Evolutionary conservation across 768 basidiomycete genomes (phyloP).

Genomic region (Collybiopsis confluens): DNA sequence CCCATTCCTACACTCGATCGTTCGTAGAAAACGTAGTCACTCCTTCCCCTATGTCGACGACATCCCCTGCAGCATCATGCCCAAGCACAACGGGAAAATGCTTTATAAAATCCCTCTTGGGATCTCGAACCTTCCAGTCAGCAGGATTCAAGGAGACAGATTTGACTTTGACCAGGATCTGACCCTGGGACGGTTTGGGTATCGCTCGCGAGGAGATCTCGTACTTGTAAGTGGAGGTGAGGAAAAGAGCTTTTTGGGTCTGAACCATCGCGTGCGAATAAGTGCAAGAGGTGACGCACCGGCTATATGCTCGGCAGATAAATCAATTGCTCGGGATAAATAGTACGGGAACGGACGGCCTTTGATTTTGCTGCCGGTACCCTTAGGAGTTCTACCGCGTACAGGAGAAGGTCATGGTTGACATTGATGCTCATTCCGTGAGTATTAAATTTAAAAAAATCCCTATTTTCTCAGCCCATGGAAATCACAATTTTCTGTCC

Average conservation of each 20-base stretch:
- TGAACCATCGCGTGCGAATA: background rate
- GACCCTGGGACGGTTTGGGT: background rate
- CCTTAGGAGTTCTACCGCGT: no score
- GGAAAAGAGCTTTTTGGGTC: background rate
- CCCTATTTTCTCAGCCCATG: no score
- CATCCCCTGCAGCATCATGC: constrained; percentile 46
- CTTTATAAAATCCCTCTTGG: constrained; percentile 23
- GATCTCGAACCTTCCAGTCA: constrained; percentile 27
- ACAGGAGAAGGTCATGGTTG: no score
- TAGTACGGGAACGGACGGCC: no score
- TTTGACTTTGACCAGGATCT: background rate
- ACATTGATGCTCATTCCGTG: no score
- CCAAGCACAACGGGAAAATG: constrained; percentile 44
- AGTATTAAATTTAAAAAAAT: no score
- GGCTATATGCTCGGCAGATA: no score
- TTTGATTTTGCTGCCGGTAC: no score
- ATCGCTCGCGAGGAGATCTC: background rate
- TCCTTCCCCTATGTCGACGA: constrained; percentile 46
- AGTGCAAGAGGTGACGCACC: no score
- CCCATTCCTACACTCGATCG: constrained; percentile 43
- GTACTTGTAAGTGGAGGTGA: background rate
- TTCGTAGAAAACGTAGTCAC: constrained; percentile 45
- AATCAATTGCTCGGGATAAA: no score
- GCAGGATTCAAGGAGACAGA: background rate
- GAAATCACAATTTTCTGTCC: no score